Evolutionary conservation across 495 filamentous ascomycete species (phyloP).

Genomic region (Neurospora discreta): DNA sequence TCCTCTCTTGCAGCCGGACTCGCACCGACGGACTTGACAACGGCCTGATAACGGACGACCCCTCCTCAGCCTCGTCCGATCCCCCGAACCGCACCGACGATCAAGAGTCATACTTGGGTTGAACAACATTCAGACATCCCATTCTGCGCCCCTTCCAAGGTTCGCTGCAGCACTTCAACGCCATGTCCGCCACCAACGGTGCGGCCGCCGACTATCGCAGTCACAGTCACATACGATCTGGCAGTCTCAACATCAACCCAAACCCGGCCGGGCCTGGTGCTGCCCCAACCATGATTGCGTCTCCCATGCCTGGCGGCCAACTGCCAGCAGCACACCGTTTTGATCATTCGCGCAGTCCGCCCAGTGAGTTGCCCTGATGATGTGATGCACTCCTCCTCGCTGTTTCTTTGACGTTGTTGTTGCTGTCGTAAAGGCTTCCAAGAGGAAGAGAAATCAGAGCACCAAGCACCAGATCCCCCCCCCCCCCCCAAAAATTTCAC

Average conservation of each 20-base stretch:
- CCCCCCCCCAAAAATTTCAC: neutral
- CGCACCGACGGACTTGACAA: neutral
- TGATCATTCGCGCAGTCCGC: constrained; percentile 68
- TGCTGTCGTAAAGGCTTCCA: neutral
- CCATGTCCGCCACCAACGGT: neutral
- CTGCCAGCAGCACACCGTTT: constrained; percentile 31
- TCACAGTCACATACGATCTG: constrained; percentile 33
- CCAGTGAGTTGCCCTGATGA: constrained; percentile 45
- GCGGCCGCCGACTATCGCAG: constrained; percentile 29
- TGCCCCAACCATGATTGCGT: constrained; percentile 15
- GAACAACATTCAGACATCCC: neutral
- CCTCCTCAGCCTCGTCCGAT: neutral
- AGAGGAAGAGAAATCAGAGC: neutral
- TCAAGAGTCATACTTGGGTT: neutral
- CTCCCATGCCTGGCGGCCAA: constrained; percentile 27
- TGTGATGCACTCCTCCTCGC: neutral
- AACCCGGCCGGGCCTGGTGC: constrained; percentile 17
- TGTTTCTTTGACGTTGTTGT: neutral
- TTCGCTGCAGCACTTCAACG: neutral
- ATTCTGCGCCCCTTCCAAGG: neutral
- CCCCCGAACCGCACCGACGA: neutral
- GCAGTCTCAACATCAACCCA: constrained; percentile 41
- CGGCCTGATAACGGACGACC: neutral
- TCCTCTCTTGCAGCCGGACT: neutral
- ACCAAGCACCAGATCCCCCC: neutral